Conservation (phyloP, 2,329 filamentous ascomycete genomes). For the Aureobasidium sp. region DNA sequence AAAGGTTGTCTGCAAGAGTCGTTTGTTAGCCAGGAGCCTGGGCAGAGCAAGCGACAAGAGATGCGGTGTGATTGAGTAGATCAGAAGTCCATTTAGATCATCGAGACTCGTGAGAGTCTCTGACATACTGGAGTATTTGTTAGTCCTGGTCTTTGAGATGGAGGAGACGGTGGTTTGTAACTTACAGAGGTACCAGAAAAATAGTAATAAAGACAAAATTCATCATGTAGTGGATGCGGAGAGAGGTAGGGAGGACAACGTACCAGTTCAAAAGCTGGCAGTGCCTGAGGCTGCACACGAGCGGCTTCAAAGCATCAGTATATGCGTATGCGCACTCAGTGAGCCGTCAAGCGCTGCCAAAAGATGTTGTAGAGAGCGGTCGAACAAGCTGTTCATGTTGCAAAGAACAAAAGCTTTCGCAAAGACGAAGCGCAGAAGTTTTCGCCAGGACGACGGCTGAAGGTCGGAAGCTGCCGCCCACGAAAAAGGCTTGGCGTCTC, state of each 20-base stretch:
- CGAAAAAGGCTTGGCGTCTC: not conserved
- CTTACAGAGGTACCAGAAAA: conserved; percentile 86
- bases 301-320: not conserved
- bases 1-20: not conserved
- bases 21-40: conserved; percentile 2
- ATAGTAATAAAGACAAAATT: conserved; percentile 49
- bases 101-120: conserved; percentile 52
- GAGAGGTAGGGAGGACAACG: conserved; percentile 18
- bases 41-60: not conserved
- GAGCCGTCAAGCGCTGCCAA: not conserved
- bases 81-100: conserved; percentile 90
- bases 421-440: not conserved
- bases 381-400: not conserved
- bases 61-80: conserved; percentile 16
- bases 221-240: conserved; percentile 54
- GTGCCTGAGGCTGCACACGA: not conserved
- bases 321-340: not conserved
- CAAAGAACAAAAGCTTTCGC: not conserved
- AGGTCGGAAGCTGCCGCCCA: conserved; percentile 1
- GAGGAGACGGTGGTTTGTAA: too few relatives aligned
- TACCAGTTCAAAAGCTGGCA: not conserved
- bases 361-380: not conserved
- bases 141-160: too few relatives aligned
- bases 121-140: conserved; percentile 56
- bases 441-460: conserved; percentile 4